Percentiles rank a stretch among this genome's conserved stretches.
These are phyloP conservation scores for Gilbertella persicaria DNA, from an alignment of 371 early-diverging fungal genomes.

Conservation along the genomic window DNA sequence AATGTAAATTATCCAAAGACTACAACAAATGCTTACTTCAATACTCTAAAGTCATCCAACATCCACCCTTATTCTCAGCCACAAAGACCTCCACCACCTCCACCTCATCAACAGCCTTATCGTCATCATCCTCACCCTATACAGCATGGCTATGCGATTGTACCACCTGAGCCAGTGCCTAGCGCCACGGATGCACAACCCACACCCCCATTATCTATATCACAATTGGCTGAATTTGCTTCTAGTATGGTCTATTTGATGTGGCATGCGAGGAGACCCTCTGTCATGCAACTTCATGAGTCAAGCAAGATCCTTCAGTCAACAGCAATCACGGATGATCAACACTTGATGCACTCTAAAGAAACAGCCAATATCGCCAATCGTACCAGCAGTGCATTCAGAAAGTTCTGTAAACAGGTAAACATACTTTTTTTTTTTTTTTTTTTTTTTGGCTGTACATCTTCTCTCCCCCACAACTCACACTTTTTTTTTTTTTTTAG, in stretches of 20 bases:
- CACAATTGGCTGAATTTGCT: conserved; percentile 65
- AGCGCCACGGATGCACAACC: conserved; percentile 38
- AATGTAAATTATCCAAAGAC: conserved; percentile 17
- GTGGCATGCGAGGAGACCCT: conserved; percentile 62
- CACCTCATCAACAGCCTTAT: conserved; percentile 4
- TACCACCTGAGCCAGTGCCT: conserved; percentile 39
- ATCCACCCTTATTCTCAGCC: conserved; percentile 3
- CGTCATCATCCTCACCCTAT: not conserved
- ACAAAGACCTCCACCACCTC: conserved; percentile 23
- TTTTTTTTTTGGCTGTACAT: conserved; percentile 6
- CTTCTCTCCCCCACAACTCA: too few relatives aligned
- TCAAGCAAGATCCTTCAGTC: conserved; percentile 12
- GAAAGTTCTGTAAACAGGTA: conserved; percentile 58
- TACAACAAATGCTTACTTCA: conserved; percentile 8
- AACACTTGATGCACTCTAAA: conserved; percentile 20
- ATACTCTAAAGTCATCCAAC: conserved; percentile 1
- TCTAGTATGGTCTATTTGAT: conserved; percentile 67
- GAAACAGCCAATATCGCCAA: conserved; percentile 50
- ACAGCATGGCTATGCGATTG: conserved; percentile 2
- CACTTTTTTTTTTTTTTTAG: conserved; percentile 22
- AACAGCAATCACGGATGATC: conserved; percentile 19
- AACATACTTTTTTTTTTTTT: not conserved
- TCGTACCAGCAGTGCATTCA: conserved; percentile 53
- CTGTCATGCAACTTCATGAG: conserved; percentile 48
- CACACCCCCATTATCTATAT: conserved; percentile 32